Base-by-base conservation (phyloP, 345 rosid genomes). In the Microthlaspi erraticum region DNA sequence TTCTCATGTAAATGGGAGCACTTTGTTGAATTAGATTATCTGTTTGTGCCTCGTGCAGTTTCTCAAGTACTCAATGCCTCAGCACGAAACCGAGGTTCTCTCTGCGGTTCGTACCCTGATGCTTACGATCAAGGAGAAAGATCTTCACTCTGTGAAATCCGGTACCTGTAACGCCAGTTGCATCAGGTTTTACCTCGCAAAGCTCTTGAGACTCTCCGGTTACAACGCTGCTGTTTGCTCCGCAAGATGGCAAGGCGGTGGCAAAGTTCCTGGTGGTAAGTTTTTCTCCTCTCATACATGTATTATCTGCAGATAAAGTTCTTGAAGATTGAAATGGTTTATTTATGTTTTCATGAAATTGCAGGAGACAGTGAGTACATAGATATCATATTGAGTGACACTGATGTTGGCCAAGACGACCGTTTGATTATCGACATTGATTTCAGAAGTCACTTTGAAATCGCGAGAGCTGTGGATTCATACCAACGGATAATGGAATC, bases 261-360 rank as follows among this genome's bases (percentile, higher is more conserved):
- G 88, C 79, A 93, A 86, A 84, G 94, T 91, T 52, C 97, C 96
- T 18, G 97, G 97, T 84, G 98, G 98, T 93, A 83, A 50, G 83
- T 70, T 31, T 43, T 16, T 10, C 14, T 17, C 16, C 44, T 26
- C 16, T 67, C 18, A 3, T 7, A 62, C 7, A 23, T 0, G 20
- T 20, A 1, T 19, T 8, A 1, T 19, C 6, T 17, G 20, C 13
- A 20, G 26, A 23, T 1, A 10, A 18, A 20, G 9, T 16, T 32
- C 14, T 5, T 32, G 16, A 14, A 41, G 60, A 44, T 10, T 72
- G 56, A 67, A 34, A 10, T 44, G 23, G 7, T 39, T 43, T 33
- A 23, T 23, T 23, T 0, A 23, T 54, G 1, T 31, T 20, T 43
- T 53, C 10, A 7, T 43, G 18, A 10, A 59, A 49, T 14, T 80